Evolutionary conservation across 1,284 basidiomycete species (phyloP), one percentile per base, ranked within the genome.

Genomic region (Apiotrichum domesticum): DNA sequence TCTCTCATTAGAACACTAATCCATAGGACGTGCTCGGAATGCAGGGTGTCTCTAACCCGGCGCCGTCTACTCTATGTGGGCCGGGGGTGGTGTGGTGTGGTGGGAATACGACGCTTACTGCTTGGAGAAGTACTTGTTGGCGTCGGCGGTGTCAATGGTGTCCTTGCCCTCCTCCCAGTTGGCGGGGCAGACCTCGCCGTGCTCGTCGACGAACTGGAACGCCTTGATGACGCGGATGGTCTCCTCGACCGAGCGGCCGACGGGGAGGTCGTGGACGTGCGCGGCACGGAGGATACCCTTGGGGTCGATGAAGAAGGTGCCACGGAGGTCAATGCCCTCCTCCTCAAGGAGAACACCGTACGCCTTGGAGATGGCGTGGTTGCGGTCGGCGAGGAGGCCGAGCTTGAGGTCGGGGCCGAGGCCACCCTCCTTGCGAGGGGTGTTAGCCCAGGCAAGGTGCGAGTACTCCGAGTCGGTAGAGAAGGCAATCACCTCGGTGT

Each of bases 391-490:
- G 54, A 71, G 54, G 54, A 92, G 79, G 50, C 89, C 86, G 46
- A 92, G 83, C 71, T 85, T 84, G 72, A 94, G 83, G 76, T 90
- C 81, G 29, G 91, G 90, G 2, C 91, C 90, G 51, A 94, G 84
- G 58, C 90, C 90, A 54, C 90, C 91, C 69, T 87, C 82, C 74
- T 85, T 86, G 73, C 88, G 85, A 40, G 86, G 80, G 65, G 87
- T 85, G 61, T 83, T 82, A 14, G 88, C 82, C 90, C 90, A 94
- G 3, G 90, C 88, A 63, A 90, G 83, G 78, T 93, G 90, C 45
- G 87, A 85, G 80, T 84, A 93, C 70, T 90, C 83, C 9, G 89
- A 92, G 77, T 94, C 90, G 57, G 89, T 92, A 32, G 90, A 93
- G 66, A 76, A 73, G 62, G 87, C 86, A 60, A 93, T 82, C 52